Base-by-base conservation (phyloP, 106 monocot genomes). In the Alisma plantagoaquatica region DNA sequence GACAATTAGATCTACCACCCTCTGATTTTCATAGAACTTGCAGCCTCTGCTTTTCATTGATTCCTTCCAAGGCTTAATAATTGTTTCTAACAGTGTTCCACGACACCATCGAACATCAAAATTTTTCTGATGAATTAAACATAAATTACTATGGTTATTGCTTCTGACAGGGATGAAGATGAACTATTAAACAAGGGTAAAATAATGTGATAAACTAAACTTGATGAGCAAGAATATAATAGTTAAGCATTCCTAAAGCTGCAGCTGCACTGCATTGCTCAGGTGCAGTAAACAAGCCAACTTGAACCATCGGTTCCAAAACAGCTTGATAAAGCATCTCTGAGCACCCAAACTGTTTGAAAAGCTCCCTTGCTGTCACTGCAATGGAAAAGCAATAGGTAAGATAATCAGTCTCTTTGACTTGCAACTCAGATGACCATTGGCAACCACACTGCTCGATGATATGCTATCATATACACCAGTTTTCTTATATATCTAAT, bases 341-440 rank as follows among this genome's bases (percentile, higher is more conserved):
- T 28, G 88, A 88, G 76, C 82, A 83, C 5, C 88, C 76, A 61
- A 63, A 83, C 33, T 68, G 57, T 60, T 70, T 79, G 57, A 83
- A 68, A 23, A 88, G 70, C 57, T 83, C 82, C 56, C 76, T 75
- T 65, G 83, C 66, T 33, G 79, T 88, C 75, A 88, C 88, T 88
- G 79, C 27, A 30, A 75, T 38, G 2, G 17, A 66, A 77, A 60
- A 48, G 29, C 43, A 41, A 54, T 49, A 23, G 31, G 45, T 70
- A 61, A 63, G 60, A 42, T 25, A 29, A 30, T 49, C 4, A 45
- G 63, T 48, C 31, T 32, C 21, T 44, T 19, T 23, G n/a, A n/a
- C n/a, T n/a, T n/a, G n/a, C n/a, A n/a, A n/a, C n/a, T n/a, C n/a
- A n/a, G n/a, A n/a, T n/a, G n/a, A n/a, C n/a, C n/a, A n/a, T n/a